Base-by-base conservation (phyloP, 805 yeast genomes). In the Osmozyma mogii region DNA sequence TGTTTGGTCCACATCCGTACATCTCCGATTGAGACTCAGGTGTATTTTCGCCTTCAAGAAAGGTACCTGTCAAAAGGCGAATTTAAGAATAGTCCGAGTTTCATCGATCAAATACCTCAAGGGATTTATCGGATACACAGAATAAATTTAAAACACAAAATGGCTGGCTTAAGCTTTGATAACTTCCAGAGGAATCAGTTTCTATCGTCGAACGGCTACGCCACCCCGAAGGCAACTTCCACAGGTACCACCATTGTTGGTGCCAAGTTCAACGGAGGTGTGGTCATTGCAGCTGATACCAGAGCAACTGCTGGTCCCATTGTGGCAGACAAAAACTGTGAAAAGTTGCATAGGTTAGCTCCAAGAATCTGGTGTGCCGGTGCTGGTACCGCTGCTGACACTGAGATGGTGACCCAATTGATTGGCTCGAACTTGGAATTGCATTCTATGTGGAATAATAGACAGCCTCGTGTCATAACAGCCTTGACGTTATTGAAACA, bases 211-310 rank as follows among this genome's bases (percentile, higher is more conserved):
- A 69, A 75, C 41, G 95, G 96, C 9, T 74, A 70, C 47, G 74
- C 78, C 3, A 64, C 75, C 20, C 96, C 97, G 31, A 79, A 69
- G 40, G 94, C 95, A 21, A 92, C 98, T 1, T 85, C 96, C 14
- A 92, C 98, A 1, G 98, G 98, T 65, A 92, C 98, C n/a, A 92
- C 98, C 0, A 92, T 92, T 64, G 98, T 92, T 15, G 98, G 98
- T 29, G 84, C 94, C 54, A 83, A 81, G 51, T 89, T 82, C 58
- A 66, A 83, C 31, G 89, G 85, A 37, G 98, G 98, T 46, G 98
- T 89, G 17, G 85, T 92, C 41, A 85, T 92, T 58, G 97, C 98
- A 9, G 98, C 98, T 7, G 98, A 92, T 66, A 92, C 98, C 13
- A 79, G 98, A 61, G 96, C 98, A 33, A 92, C 98, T 3, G 80